Conservation (phyloP, 495 filamentous ascomycete genomes). For the Aspergillus olivimuriae region DNA sequence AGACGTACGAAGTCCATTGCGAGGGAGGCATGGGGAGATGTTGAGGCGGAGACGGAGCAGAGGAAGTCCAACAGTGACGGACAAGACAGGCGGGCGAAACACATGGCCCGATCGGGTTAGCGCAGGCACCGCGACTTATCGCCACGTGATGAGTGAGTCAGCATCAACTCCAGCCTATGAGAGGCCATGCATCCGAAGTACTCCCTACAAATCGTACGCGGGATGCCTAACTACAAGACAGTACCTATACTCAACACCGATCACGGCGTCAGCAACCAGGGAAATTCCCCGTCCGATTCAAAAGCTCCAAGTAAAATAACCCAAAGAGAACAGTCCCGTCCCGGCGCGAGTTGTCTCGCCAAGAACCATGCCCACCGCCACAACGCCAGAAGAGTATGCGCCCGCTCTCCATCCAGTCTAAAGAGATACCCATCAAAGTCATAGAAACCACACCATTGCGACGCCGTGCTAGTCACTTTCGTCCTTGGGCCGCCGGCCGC, state of each 20-base stretch:
- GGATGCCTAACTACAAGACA: no score
- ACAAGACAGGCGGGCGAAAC: slow-evolving; percentile 6
- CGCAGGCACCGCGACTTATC: slow-evolving; percentile 41
- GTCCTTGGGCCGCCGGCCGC: slow-evolving; percentile 41
- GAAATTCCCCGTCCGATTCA: no score
- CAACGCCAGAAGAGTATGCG: slow-evolving; percentile 28
- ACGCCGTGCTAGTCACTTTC: slow-evolving; percentile 37
- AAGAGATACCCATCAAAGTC: slow-evolving; percentile 23
- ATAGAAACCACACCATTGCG: no score
- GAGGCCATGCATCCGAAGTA: no score
- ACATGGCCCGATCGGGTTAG: no score
- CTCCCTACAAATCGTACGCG: no score
- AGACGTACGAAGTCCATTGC: slow-evolving; percentile 39
- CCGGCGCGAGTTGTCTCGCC: slow-evolving; percentile 25
- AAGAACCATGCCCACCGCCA: slow-evolving; percentile 15
- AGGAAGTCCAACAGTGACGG: slow-evolving; percentile 4
- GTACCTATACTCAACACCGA: no score
- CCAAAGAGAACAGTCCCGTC: slow-evolving; percentile 15
- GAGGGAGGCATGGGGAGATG: slow-evolving; percentile 28
- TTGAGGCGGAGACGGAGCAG: slow-evolving; percentile 9
- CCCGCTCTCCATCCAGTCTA: slow-evolving; percentile 26
- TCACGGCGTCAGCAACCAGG: no score
- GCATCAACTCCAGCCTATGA: no score
- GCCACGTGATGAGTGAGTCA: neutral
- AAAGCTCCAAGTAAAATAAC: slow-evolving; percentile 10